Evolutionary conservation across 768 basidiomycete species (phyloP), one percentile per base, ranked within the genome.

Genomic region (Hypholoma fasciculare): DNA sequence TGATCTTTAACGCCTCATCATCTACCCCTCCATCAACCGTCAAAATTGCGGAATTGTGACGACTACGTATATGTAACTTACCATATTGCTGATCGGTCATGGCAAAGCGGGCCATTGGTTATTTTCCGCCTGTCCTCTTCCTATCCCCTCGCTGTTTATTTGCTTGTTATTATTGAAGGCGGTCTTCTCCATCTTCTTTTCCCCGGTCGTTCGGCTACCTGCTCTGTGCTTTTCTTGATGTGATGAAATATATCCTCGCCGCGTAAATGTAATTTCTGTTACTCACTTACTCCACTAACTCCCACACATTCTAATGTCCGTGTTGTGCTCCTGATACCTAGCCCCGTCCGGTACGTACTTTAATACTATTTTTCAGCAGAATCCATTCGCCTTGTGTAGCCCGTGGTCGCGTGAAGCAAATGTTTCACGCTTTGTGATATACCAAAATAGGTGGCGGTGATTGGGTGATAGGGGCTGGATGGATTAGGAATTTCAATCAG

Each of bases 91-190:
- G 48, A 58, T 55, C 60, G 61, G 56, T 49, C 43, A 57, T 52
- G 53, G 43, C 48, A 44, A 58, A 53, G 56, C 54, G 40, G 46
- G 36, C 49, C 46, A 51, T 57, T 62, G 59, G 60, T 60, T 60
- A 55, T 56, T 55, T 53, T 57, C 48, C 27, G 11, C 43, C 52
- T 30, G 8, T 51, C 43, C 52, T 44, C 23, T 56, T 54, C 61
- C 37, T 63, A 51, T 52, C 44, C 34, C 34, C 58, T 55, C 66
- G 63, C 60, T 68, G 65, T 68, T 71, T 71, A 66, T 65, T 68
- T 67, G 62, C 65, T 65, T 66, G 67, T 68, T 69, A 69, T 70
- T 68, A 68, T 65, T 64, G 65, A 60, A 62, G 66, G 61, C 48
- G 57, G 51, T 68, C 61, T 63, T 61, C 34, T 58, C 49, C 17